phyloP scores from a whole-genome alignment of 2,329 filamentous ascomycete genomes.

The Arthrobotrys musiformis region DNA sequence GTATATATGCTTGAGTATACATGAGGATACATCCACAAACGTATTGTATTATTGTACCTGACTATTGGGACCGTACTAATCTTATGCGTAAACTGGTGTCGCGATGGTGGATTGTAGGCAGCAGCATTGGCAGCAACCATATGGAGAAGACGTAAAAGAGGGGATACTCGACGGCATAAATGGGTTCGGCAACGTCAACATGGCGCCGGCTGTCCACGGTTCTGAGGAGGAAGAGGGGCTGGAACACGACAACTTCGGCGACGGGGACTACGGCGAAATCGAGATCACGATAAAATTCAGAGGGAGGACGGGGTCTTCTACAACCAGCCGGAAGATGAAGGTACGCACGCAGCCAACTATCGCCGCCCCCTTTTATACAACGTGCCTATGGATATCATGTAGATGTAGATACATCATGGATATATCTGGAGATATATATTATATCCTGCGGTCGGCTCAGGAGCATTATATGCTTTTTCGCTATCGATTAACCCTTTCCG shows the following conservation, averaged over 20 bases:
- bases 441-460: slow-evolving; percentile 20
- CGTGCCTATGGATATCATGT: neutral
- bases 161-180: neutral
- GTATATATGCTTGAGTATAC: too few species aligned
- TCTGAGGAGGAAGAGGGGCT: neutral
- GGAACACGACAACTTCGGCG: slow-evolving; percentile 1
- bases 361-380: neutral
- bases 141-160: slow-evolving; percentile 21
- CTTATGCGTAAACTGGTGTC: neutral
- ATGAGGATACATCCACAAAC: too few species aligned
- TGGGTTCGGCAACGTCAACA: slow-evolving; percentile 20
- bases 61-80: too few species aligned
- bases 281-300: slow-evolving; percentile 44
- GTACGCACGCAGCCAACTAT: neutral
- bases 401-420: neutral
- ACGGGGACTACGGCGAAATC: slow-evolving; percentile 39
- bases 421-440: neutral
- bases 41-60: too few species aligned
- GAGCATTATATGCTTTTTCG: slow-evolving; percentile 2
- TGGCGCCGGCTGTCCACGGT: slow-evolving; percentile 23
- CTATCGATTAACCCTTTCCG: neutral
- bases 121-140: slow-evolving; percentile 40
- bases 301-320: slow-evolving; percentile 32
- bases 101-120: slow-evolving; percentile 25
- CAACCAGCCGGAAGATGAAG: slow-evolving; percentile 25